Conservation (phyloP, 2,329 filamentous ascomycete genomes). For the Ascochyta viciae-villosae region DNA sequence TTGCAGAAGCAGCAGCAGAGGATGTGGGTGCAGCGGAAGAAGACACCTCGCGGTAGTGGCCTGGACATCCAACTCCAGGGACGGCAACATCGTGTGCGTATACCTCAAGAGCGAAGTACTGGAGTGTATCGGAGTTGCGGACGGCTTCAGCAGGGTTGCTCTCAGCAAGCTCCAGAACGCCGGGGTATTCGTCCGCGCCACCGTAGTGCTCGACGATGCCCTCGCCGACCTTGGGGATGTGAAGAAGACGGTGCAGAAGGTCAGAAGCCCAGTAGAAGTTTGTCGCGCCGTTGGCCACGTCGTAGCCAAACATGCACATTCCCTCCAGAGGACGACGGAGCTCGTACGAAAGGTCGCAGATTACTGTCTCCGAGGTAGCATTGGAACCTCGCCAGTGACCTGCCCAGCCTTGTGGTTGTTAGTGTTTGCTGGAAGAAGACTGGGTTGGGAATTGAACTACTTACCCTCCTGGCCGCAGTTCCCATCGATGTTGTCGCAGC, state of each 20-base stretch:
- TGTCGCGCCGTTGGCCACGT: slow-evolving; percentile 61
- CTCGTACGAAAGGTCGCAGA: slow-evolving; percentile 68
- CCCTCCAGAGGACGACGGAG: slow-evolving; percentile 64
- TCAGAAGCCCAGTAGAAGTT: slow-evolving; percentile 72
- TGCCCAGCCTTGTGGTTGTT: slow-evolving; percentile 61
- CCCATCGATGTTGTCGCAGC: slow-evolving; percentile 71
- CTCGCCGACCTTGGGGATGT: slow-evolving; percentile 68
- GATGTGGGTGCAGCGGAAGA: slow-evolving; percentile 8
- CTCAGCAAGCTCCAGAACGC: slow-evolving; percentile 61
- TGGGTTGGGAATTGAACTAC: background rate
- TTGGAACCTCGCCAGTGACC: slow-evolving; percentile 74
- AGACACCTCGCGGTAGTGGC: slow-evolving; percentile 42
- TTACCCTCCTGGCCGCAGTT: slow-evolving; percentile 60
- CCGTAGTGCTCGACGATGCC: slow-evolving; percentile 67
- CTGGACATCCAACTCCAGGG: slow-evolving; percentile 68
- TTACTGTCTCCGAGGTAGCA: slow-evolving; percentile 71
- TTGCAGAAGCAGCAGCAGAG: slow-evolving; percentile 7
- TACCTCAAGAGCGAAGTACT: slow-evolving; percentile 73
- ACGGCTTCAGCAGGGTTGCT: slow-evolving; percentile 58
- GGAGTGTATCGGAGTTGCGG: slow-evolving; percentile 67
- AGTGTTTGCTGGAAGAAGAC: background rate
- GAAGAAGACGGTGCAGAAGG: slow-evolving; percentile 70
- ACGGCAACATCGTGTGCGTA: slow-evolving; percentile 71
- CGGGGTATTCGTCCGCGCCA: slow-evolving; percentile 64
- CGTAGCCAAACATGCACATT: slow-evolving; percentile 70